A percentile compares a stretch with the other conserved stretches of the same genome.
Evolutionary conservation across 805 yeast genomes (phyloP).

Genomic region (Maudiozyma saulgeensis): DNA sequence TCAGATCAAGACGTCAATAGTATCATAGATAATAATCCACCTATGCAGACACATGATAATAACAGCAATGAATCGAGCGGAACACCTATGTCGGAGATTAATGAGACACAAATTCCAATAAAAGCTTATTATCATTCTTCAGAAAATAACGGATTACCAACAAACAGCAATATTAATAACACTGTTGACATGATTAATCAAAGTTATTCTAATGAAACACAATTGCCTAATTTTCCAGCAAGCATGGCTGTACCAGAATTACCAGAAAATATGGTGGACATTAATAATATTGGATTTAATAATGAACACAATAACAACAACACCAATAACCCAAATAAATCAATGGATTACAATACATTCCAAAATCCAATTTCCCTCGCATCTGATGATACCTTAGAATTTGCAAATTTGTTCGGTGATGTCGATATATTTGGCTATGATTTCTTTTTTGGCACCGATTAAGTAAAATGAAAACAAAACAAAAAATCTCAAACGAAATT

Average conservation of each 20-base stretch:
- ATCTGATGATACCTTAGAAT: neutral
- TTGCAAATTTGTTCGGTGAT: constrained; percentile 13
- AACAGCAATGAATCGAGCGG: neutral
- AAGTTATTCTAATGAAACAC: too few species aligned
- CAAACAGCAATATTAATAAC: too few species aligned
- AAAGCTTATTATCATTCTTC: too few species aligned
- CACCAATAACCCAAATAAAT: too few species aligned
- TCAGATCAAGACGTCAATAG: neutral
- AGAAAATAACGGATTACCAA: too few species aligned
- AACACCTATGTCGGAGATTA: neutral
- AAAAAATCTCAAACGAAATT: neutral
- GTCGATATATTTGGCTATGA: constrained; percentile 21
- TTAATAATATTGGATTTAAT: too few species aligned
- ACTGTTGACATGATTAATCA: too few species aligned
- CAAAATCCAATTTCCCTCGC: neutral
- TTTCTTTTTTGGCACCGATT: constrained; percentile 6
- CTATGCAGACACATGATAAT: neutral
- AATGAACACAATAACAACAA: too few species aligned
- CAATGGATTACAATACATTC: neutral
- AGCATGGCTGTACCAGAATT: too few species aligned
- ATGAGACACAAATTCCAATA: too few species aligned
- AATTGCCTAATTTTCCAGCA: too few species aligned
- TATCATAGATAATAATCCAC: neutral
- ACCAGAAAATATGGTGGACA: too few species aligned
- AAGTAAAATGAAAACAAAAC: neutral